Evolutionary conservation across 2,329 filamentous ascomycete species (phyloP).

Genomic region (Monosporascus sp.): DNA sequence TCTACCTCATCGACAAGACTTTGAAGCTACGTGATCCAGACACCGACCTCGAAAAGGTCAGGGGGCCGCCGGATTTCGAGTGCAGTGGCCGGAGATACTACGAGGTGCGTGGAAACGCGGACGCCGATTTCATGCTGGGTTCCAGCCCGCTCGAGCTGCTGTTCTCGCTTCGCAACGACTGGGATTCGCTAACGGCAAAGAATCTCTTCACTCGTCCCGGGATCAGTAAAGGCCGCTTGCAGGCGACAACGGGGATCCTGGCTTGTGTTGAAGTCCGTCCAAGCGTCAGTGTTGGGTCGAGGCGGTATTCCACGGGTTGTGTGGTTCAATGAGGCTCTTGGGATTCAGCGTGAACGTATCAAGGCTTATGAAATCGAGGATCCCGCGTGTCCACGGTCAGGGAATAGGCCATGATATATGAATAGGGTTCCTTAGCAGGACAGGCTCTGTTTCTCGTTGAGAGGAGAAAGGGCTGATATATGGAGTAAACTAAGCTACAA

Average conservation of each 20-base stretch:
- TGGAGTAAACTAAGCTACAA: too few relatives aligned
- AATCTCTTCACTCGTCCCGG: neutral
- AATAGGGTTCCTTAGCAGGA: too few relatives aligned
- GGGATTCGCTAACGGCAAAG: neutral
- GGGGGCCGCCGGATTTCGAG: neutral
- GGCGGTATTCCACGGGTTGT: too few relatives aligned
- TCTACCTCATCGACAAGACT: neutral
- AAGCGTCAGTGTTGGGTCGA: too few relatives aligned
- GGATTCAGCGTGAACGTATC: too few relatives aligned
- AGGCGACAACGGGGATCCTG: neutral
- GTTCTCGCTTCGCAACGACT: neutral
- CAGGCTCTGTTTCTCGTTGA: too few relatives aligned
- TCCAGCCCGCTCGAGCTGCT: neutral
- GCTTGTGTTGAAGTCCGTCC: neutral
- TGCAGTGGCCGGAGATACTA: neutral
- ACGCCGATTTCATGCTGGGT: neutral
- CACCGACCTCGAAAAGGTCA: too few relatives aligned
- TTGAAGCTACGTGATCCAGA: neutral
- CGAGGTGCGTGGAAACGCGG: neutral
- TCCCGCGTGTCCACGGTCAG: too few relatives aligned
- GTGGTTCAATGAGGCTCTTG: too few relatives aligned
- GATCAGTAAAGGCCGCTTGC: neutral
- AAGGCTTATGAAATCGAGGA: too few relatives aligned
- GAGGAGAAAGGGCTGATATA: too few relatives aligned
- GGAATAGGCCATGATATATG: too few relatives aligned